Evolutionary conservation across 2,329 filamentous ascomycete species (phyloP).

Genomic region (Teratosphaeria epicoccoides): DNA sequence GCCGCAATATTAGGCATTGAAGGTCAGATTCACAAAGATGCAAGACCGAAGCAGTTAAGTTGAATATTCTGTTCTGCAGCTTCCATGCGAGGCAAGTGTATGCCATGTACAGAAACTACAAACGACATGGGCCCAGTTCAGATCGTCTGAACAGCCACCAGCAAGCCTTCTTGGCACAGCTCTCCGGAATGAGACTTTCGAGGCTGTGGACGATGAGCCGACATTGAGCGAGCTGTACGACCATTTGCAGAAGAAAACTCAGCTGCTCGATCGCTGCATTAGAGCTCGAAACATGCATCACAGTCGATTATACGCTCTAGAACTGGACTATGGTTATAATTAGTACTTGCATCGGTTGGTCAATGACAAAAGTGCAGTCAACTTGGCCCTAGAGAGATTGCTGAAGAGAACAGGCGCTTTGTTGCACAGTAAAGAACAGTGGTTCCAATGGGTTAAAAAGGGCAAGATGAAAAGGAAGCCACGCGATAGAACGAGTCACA

Average conservation of each 20-base stretch:
- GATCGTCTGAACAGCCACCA: conserved; percentile 27
- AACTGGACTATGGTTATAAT: conserved; percentile 36
- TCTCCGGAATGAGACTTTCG: conserved; percentile 33
- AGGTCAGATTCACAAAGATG: no score
- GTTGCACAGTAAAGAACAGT: background rate
- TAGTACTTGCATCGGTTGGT: conserved; percentile 30
- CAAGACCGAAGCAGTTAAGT: conserved; percentile 27
- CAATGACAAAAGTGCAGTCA: conserved; percentile 19
- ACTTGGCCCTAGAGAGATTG: background rate
- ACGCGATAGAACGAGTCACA: conserved; percentile 39
- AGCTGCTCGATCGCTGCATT: conserved; percentile 24
- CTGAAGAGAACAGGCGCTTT: background rate
- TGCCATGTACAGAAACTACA: conserved; percentile 41
- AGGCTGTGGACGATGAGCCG: conserved; percentile 28
- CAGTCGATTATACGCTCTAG: conserved; percentile 33
- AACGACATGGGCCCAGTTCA: conserved; percentile 36
- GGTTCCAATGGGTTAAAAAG: conserved; percentile 32
- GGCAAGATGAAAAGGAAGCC: conserved; percentile 36
- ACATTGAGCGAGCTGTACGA: conserved; percentile 31
- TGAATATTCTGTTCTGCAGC: conserved; percentile 32
- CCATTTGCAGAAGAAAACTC: conserved; percentile 29
- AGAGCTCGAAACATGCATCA: conserved; percentile 34
- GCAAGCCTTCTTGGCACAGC: conserved; percentile 31
- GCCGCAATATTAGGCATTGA: no score
- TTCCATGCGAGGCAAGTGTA: conserved; percentile 35